Base-by-base conservation (phyloP, 345 rosid species). In the Heritiera fomes region DNA sequence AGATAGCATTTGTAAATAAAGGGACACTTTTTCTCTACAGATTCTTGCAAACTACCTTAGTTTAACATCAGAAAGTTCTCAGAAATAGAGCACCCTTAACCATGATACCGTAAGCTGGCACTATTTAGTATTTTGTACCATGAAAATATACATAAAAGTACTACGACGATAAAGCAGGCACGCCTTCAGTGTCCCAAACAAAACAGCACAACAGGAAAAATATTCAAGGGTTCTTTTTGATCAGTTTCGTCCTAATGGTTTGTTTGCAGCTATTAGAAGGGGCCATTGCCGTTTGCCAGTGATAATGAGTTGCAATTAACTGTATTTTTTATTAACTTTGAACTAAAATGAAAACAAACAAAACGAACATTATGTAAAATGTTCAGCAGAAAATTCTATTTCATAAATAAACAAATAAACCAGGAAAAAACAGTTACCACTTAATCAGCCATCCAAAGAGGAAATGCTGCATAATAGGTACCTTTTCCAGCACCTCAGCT, bases 391-490 rank as follows among this genome's bases (percentile, higher is more conserved):
- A 60, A 60, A 13, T 43, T 18, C 28, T 13, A 18, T 2, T 62
- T 13, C 23, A 75, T 40, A 5, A 45, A 18, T 2, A 52, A 71
- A 71, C 32, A 43, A 66, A 32, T 52, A 70, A 32, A 41, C 75
- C 64, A 34, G 38, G 3, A 76, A 50, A 52, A 55, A 74, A 59
- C 28, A 28, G 82, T 77, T 86, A 95, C 99, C 99, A 95, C 68
- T 88, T 88, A 80, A 95, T 87, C 73, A 95, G 97, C 91, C 84
- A 89, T 13, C 99, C 99, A 60, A 93, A 93, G 61, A 92, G 89
- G 75, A 95, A 91, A 89, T 93, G 97, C 85, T 93, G 98, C 98
- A 95, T 92, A 53, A 95, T 91, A n/a, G 98, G 98, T 41, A 93
- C 94, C 79, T 95, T 95, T 88, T 91, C 93, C 69, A 95, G 89